phyloP scores from a whole-genome alignment of 306 rosid species.

The Medicago arabica region DNA sequence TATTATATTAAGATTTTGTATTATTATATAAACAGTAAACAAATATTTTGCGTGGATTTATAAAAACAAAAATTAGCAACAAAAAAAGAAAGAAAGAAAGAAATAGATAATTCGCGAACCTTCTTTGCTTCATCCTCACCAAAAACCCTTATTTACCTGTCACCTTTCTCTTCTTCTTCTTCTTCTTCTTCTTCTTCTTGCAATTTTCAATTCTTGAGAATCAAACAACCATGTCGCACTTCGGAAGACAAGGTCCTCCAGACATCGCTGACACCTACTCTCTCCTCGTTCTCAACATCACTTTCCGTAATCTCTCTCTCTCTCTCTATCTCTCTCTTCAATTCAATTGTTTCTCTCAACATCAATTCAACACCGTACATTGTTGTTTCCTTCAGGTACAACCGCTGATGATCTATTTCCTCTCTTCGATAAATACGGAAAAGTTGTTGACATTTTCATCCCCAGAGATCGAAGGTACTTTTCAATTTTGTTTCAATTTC shows the following conservation, averaged over 20 bases:
- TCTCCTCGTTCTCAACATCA: conserved; percentile 85
- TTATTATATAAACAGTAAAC: too few relatives aligned
- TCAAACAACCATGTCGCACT: conserved; percentile 72
- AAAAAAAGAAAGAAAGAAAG: too few relatives aligned
- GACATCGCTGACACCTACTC: conserved; percentile 89
- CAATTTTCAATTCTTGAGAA: neutral
- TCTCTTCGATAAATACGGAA: conserved; percentile 87
- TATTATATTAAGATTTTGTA: too few relatives aligned
- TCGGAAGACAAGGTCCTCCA: conserved; percentile 84
- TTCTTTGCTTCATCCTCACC: neutral
- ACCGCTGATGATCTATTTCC: conserved; percentile 88
- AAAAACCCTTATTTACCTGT: neutral
- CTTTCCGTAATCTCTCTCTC: conserved; percentile 63
- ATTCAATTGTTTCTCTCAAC: neutral
- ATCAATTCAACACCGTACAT: neutral
- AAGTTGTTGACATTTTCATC: conserved; percentile 88
- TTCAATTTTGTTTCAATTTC: conserved; percentile 3
- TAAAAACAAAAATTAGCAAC: too few relatives aligned
- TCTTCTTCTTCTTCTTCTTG: neutral
- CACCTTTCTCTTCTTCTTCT: neutral
- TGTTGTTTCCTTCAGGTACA: conserved; percentile 58
- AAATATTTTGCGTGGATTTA: too few relatives aligned
- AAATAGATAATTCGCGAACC: neutral
- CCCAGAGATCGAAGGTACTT: conserved; percentile 84
- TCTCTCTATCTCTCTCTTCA: neutral